Percentiles rank a stretch among this genome's conserved stretches.
These are phyloP conservation scores for Striga hermonthica DNA, from an alignment of 305 asterid genomes.

Conservation along the genomic window DNA sequence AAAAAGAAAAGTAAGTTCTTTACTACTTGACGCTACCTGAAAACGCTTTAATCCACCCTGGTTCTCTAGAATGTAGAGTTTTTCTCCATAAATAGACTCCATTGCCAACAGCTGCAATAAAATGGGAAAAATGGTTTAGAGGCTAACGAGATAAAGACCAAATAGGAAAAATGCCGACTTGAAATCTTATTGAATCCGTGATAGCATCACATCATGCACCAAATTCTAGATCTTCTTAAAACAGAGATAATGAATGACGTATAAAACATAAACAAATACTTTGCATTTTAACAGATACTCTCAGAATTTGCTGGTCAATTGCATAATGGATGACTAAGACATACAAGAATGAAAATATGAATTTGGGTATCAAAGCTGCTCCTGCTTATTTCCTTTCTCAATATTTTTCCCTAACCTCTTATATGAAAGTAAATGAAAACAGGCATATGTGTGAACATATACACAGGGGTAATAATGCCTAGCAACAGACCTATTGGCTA, in stretches of 20 bases:
- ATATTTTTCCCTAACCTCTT: no score
- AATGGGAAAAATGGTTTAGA: conserved; percentile 18
- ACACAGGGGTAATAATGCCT: no score
- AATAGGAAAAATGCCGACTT: no score
- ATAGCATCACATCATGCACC: neutral
- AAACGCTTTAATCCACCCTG: conserved; percentile 57
- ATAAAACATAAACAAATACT: no score
- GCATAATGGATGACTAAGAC: no score
- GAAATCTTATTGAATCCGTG: conserved; percentile 11
- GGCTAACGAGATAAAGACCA: no score
- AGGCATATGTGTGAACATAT: no score
- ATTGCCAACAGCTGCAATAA: conserved; percentile 67
- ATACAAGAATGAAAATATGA: no score
- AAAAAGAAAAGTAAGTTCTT: neutral
- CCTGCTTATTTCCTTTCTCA: no score
- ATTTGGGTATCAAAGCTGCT: no score
- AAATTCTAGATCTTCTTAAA: neutral
- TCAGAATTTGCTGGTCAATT: neutral
- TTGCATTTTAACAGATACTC: neutral
- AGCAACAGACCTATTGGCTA: no score
- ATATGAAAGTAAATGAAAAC: no score
- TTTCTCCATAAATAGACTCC: conserved; percentile 82
- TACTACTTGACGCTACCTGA: conserved; percentile 53
- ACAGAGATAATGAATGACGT: neutral
- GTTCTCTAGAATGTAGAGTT: conserved; percentile 53